Evolutionary conservation across 2,329 filamentous ascomycete species (phyloP).

Genomic region (Pseudogymnoascus sp.): DNA sequence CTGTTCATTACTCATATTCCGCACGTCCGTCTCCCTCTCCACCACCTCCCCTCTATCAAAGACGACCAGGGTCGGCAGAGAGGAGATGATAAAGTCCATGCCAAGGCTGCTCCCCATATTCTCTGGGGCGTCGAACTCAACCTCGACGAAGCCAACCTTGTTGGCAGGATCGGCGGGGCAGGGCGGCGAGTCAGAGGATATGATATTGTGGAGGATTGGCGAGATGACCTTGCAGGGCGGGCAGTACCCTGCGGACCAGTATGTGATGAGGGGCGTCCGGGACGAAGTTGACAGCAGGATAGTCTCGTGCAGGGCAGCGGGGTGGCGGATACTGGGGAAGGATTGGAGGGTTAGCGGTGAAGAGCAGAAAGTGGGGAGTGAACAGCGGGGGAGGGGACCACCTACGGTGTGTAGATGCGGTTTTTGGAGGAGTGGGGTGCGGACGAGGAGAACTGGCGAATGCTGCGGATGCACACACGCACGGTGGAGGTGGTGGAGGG

Average conservation of each 20-base stretch:
- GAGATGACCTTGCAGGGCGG: constrained; percentile 43
- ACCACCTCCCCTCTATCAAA: constrained; percentile 49
- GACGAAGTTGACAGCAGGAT: constrained; percentile 47
- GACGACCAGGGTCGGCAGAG: constrained; percentile 48
- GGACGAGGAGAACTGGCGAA: constrained; percentile 6
- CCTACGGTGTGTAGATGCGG: constrained; percentile 35
- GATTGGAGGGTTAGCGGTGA: constrained; percentile 8
- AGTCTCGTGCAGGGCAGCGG: constrained; percentile 47
- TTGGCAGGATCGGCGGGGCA: constrained; percentile 22
- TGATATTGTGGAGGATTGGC: constrained; percentile 41
- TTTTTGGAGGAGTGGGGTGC: constrained; percentile 27
- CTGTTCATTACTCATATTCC: constrained; percentile 39
- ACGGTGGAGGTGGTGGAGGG: neutral
- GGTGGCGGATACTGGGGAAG: constrained; percentile 41
- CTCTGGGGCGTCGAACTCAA: constrained; percentile 52
- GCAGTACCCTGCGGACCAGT: constrained; percentile 55
- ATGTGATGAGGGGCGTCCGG: constrained; percentile 47
- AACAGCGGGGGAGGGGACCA: constrained; percentile 11
- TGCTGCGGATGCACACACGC: neutral
- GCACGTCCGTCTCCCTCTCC: constrained; percentile 41
- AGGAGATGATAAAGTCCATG: constrained; percentile 49
- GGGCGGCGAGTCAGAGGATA: constrained; percentile 28
- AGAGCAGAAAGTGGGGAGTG: constrained; percentile 10
- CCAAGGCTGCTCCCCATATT: constrained; percentile 42
- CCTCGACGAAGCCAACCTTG: constrained; percentile 40